phyloP scores from a whole-genome alignment of 2,329 filamentous ascomycete species.

The Colletotrichum chlorophyti region DNA sequence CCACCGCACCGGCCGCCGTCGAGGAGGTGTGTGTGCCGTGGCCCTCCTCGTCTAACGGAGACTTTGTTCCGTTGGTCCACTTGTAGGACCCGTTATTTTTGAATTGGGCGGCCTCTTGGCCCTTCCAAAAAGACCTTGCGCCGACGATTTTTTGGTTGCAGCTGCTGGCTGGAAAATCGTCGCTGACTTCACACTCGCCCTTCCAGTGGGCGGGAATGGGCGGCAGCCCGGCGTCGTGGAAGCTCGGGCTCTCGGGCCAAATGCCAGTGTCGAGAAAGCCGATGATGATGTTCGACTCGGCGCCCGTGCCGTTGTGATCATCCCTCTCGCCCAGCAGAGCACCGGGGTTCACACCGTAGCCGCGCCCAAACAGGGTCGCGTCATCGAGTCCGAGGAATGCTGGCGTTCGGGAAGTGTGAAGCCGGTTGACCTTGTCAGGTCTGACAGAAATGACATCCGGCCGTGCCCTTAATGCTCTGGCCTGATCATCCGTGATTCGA shows the following conservation, averaged over 20 bases:
- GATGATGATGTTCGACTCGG: constrained; percentile 23
- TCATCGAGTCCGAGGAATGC: constrained; percentile 20
- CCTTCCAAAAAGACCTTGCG: constrained; percentile 20
- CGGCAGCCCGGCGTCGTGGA: constrained; percentile 16
- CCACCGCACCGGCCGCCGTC: not conserved
- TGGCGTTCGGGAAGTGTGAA: constrained; percentile 20
- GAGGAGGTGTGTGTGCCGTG: constrained; percentile 19
- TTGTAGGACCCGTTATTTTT: not conserved
- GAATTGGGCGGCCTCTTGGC: not conserved
- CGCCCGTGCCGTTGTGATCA: not conserved
- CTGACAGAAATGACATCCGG: constrained; percentile 16
- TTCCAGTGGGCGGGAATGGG: constrained; percentile 20
- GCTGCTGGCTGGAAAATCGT: constrained; percentile 3
- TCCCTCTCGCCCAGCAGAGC: not conserved
- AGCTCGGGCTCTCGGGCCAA: constrained; percentile 30
- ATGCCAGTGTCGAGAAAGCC: constrained; percentile 23
- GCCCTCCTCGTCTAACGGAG: constrained; percentile 2
- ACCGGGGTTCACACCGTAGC: not conserved
- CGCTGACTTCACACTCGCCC: constrained; percentile 17
- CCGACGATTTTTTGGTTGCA: constrained; percentile 30
- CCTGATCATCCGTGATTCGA: constrained; percentile 15
- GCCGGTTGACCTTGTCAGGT: not conserved
- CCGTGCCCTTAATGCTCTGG: constrained; percentile 2
- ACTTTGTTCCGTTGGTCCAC: constrained; percentile 2
- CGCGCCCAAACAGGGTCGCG: not conserved